These are phyloP conservation scores for Carex scoparia DNA, from an alignment of 176 grass and related monocot genomes.

Conservation along the genomic window DNA sequence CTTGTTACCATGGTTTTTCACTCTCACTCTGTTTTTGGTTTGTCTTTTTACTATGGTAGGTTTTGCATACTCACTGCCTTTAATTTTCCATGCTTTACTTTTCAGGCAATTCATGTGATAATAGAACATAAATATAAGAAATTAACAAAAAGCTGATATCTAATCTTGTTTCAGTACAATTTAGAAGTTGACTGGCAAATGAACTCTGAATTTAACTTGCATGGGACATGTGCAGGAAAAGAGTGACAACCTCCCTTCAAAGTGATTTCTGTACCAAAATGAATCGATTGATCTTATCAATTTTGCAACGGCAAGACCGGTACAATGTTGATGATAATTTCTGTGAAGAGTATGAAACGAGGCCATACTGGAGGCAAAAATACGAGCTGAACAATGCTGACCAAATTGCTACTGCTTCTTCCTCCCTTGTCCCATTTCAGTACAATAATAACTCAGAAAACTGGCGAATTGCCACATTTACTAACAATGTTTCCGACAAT, in stretches of 20 bases:
- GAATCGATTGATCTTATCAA: constrained; percentile 56
- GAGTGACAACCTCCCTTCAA: constrained; percentile 76
- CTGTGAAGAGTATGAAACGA: constrained; percentile 46
- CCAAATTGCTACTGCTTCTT: constrained; percentile 36
- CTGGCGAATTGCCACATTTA: constrained; percentile 49
- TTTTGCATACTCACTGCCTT: not conserved
- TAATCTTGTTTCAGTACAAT: not conserved
- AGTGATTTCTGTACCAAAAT: constrained; percentile 90
- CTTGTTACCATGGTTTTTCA: not conserved
- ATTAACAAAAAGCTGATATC: not conserved
- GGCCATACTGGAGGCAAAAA: constrained; percentile 55
- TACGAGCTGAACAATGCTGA: constrained; percentile 45
- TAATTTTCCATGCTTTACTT: not conserved
- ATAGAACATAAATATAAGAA: not conserved
- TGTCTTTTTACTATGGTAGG: not conserved
- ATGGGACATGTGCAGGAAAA: constrained; percentile 48
- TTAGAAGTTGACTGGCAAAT: not conserved
- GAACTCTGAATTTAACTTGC: not conserved
- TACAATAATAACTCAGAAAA: constrained; percentile 46
- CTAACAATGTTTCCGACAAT: constrained; percentile 26
- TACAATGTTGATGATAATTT: constrained; percentile 57
- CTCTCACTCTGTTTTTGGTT: not conserved
- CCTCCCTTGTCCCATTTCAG: constrained; percentile 44
- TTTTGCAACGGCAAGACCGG: constrained; percentile 58
- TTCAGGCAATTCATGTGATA: not conserved